Conservation (phyloP, 495 filamentous ascomycete genomes). For the Entonaema liquescens region DNA sequence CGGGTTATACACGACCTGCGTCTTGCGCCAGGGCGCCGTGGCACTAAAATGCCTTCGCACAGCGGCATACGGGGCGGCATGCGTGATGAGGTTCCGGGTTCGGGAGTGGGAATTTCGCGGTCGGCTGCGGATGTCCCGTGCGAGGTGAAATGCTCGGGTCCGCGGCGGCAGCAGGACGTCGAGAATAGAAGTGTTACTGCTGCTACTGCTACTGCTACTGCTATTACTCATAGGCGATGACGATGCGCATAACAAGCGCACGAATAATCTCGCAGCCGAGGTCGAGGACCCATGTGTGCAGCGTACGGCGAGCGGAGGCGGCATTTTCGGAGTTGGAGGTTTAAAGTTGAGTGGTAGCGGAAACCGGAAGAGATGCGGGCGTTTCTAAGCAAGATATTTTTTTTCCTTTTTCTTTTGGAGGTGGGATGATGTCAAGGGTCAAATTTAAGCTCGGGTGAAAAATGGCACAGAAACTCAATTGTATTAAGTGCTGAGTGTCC, state of each 20-base stretch:
- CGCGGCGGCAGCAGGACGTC: constrained; percentile 50
- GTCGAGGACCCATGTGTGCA: constrained; percentile 49
- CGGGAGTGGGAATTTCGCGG: constrained; percentile 10
- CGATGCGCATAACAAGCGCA: constrained; percentile 50
- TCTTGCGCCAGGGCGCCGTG: constrained; percentile 44
- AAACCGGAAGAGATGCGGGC: not conserved
- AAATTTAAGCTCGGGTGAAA: constrained; percentile 21
- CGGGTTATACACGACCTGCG: constrained; percentile 66
- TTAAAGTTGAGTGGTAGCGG: not conserved
- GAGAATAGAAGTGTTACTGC: constrained; percentile 41
- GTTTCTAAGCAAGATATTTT: constrained; percentile 47
- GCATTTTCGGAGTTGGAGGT: constrained; percentile 41
- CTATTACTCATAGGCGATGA: constrained; percentile 16
- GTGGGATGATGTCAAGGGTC: constrained; percentile 55
- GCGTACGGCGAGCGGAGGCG: constrained; percentile 39
- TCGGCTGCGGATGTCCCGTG: constrained; percentile 17
- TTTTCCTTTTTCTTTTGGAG: constrained; percentile 40
- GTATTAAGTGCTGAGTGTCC: not conserved
- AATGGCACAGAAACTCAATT: constrained; percentile 14
- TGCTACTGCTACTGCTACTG: not conserved
- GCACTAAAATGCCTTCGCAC: constrained; percentile 43
- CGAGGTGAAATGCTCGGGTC: constrained; percentile 22
- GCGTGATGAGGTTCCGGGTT: not conserved
- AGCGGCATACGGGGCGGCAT: not conserved
- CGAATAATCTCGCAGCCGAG: constrained; percentile 48